Percentiles rank a stretch among this genome's conserved stretches.
phyloP scores from a whole-genome alignment of 768 basidiomycete species.

The Rhizopogon roseolus region DNA sequence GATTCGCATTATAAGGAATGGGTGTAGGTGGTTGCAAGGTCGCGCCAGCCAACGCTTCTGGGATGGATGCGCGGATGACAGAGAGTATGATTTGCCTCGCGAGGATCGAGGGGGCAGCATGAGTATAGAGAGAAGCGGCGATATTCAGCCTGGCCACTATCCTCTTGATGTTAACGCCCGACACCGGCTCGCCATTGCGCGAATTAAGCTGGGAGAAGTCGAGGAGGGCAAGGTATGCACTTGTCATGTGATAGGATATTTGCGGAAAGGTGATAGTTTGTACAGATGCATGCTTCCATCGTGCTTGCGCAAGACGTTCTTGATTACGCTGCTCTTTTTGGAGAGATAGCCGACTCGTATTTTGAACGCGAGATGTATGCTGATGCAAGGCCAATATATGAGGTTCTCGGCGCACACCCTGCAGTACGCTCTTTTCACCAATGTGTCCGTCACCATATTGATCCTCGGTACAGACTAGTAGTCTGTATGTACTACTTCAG shows the following conservation, averaged over 20 bases:
- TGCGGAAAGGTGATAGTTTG: neutral
- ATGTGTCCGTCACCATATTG: neutral
- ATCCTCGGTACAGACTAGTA: constrained; percentile 53
- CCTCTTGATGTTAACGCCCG: constrained; percentile 72
- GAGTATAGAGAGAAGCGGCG: constrained; percentile 34
- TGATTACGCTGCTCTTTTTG: constrained; percentile 75
- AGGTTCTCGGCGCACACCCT: constrained; percentile 68
- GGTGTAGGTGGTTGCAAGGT: constrained; percentile 91
- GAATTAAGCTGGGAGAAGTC: constrained; percentile 74
- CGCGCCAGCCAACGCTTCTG: constrained; percentile 68
- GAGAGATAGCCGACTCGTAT: constrained; percentile 83
- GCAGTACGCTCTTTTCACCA: constrained; percentile 42
- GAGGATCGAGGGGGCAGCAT: constrained; percentile 17
- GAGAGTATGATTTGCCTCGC: constrained; percentile 69
- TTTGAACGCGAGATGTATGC: constrained; percentile 72
- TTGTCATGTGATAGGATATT: neutral
- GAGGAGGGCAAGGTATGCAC: constrained; percentile 75
- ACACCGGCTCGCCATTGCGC: constrained; percentile 76
- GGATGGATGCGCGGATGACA: constrained; percentile 81
- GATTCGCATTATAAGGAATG: constrained; percentile 63
- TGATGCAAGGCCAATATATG: constrained; percentile 78
- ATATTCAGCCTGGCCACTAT: constrained; percentile 53
- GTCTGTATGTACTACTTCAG: constrained; percentile 64
- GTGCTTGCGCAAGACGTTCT: constrained; percentile 68
- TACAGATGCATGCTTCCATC: constrained; percentile 70